These are phyloP conservation scores for Solanum chacoense DNA, from an alignment of 305 asterid species.

Conservation along the genomic window DNA sequence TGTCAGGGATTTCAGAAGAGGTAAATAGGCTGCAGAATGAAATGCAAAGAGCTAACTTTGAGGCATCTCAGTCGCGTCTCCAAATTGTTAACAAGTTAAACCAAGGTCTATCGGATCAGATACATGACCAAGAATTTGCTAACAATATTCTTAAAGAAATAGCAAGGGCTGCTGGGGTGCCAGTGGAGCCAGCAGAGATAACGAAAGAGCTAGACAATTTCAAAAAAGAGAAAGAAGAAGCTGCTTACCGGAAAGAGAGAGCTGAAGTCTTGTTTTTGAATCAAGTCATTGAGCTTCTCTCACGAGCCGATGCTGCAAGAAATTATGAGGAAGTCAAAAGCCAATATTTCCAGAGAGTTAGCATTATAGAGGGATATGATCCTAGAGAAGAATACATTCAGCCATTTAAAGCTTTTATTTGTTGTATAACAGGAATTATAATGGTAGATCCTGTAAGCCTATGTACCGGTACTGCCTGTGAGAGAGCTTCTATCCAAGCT, in stretches of 20 bases:
- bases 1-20: constrained; percentile 44
- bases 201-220: constrained; percentile 39
- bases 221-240: constrained; percentile 54
- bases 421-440: constrained; percentile 34
- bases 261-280: constrained; percentile 58
- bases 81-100: constrained; percentile 42
- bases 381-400: constrained; percentile 38
- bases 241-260: constrained; percentile 39
- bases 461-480: constrained; percentile 58
- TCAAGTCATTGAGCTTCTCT: constrained; percentile 51
- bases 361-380: constrained; percentile 25
- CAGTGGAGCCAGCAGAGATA: constrained; percentile 41
- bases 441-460: constrained; percentile 60
- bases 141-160: constrained; percentile 36
- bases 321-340: constrained; percentile 39
- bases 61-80: constrained; percentile 27
- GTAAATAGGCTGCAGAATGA: constrained; percentile 41
- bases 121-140: constrained; percentile 37
- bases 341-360: constrained; percentile 37
- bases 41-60: constrained; percentile 53
- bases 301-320: constrained; percentile 56
- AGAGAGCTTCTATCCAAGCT: constrained; percentile 37
- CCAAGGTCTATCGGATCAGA: constrained; percentile 36
- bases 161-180: constrained; percentile 44
- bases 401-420: constrained; percentile 42